Conservation (phyloP, 2,329 filamentous ascomycete species). For the Paramyrothecium roridum region DNA sequence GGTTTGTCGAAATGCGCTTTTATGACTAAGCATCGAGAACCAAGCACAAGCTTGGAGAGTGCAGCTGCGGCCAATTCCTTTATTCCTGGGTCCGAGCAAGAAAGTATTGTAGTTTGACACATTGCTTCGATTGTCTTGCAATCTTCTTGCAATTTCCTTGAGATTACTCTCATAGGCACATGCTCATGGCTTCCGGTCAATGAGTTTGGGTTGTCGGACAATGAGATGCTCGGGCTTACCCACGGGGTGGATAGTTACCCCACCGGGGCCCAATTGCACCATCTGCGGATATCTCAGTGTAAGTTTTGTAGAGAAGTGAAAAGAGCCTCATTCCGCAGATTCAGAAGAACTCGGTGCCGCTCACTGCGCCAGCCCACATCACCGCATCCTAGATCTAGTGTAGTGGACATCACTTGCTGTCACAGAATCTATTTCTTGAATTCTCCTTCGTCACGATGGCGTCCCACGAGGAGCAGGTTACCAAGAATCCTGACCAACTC, state of each 20-base stretch:
- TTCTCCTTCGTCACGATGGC: neutral
- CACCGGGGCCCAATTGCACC: neutral
- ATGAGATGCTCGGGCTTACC: neutral
- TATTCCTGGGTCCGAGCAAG: no score
- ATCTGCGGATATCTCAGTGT: neutral
- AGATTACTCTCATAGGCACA: neutral
- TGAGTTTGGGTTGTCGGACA: neutral
- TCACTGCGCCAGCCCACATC: neutral
- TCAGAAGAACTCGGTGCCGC: neutral
- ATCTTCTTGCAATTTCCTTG: no score
- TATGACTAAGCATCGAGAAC: no score
- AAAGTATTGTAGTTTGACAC: no score
- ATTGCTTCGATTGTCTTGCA: no score
- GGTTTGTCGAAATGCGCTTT: no score
- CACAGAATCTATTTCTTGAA: neutral
- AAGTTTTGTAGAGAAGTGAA: neutral
- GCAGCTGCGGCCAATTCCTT: no score
- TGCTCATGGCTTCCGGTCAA: neutral
- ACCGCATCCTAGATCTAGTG: neutral
- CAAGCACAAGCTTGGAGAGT: no score
- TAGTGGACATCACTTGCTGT: neutral
- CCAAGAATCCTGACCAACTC: slow-evolving; percentile 42
- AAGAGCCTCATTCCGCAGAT: neutral
- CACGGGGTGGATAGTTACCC: neutral
- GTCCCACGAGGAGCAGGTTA: slow-evolving; percentile 10